phyloP scores from a whole-genome alignment of 1,284 basidiomycete species.

The Leccinum huronense region DNA sequence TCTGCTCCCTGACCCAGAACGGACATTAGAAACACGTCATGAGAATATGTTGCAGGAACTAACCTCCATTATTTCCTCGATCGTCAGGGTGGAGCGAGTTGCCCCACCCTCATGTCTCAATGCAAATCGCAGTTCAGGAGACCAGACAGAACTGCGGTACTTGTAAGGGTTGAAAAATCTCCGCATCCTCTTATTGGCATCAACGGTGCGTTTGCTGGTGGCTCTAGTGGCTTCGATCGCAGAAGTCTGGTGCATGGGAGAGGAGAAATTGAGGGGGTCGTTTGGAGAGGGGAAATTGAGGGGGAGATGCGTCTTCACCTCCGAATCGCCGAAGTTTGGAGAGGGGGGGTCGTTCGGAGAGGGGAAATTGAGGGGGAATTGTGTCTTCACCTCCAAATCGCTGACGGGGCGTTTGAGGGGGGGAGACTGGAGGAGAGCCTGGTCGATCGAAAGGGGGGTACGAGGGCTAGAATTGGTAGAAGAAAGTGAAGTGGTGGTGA shows the following conservation, averaged over 20 bases:
- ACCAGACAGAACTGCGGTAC: not conserved
- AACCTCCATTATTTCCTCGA: no score
- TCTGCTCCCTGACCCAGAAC: conserved; percentile 1
- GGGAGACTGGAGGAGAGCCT: not conserved
- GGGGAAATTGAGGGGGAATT: no score
- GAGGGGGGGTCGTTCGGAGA: no score
- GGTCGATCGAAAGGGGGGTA: not conserved
- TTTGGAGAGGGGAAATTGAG: no score
- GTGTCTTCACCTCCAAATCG: not conserved
- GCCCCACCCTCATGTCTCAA: not conserved
- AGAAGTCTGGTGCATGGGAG: not conserved
- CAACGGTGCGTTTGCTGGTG: not conserved
- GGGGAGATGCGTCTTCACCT: not conserved
- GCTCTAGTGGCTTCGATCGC: no score
- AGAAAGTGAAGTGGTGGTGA: no score
- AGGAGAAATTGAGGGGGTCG: not conserved
- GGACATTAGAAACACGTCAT: no score
- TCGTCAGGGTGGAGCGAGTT: conserved; percentile 6
- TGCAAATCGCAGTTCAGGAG: not conserved
- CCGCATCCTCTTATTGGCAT: not conserved
- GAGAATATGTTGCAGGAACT: no score
- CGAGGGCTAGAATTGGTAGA: no score
- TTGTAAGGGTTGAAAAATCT: not conserved
- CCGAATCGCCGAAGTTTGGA: not conserved
- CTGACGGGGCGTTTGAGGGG: not conserved